Conservation (phyloP, 257 asterid species). For the Gynochthodes officinalis region DNA sequence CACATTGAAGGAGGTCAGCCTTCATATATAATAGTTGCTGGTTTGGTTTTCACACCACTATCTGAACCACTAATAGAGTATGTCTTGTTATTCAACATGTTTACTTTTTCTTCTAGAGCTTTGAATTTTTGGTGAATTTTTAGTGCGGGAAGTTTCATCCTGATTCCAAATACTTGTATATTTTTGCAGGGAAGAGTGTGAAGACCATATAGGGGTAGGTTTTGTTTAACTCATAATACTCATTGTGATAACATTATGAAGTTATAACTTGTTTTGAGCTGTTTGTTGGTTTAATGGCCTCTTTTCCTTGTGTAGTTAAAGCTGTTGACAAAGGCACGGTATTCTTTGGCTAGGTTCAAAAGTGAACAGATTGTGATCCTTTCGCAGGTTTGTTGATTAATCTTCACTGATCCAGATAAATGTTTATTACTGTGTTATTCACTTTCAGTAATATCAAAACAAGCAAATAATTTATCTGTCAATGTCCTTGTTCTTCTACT, state of each 20-base stretch:
- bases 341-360: conserved; percentile 78
- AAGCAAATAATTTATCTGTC: background rate
- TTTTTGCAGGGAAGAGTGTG: conserved; percentile 75
- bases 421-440: background rate
- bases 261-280: conserved; percentile 7
- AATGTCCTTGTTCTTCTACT: background rate
- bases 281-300: conserved; percentile 8
- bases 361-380: conserved; percentile 86
- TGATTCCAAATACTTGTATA: background rate
- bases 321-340: conserved; percentile 79
- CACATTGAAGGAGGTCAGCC: conserved; percentile 93
- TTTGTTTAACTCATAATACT: background rate
- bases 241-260: background rate
- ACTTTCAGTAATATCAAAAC: background rate
- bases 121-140: conserved; percentile 4
- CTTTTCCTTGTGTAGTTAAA: conserved; percentile 53
- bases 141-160: conserved; percentile 3
- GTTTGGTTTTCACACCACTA: conserved; percentile 96
- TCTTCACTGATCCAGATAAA: background rate
- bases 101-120: conserved; percentile 7
- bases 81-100: conserved; percentile 21
- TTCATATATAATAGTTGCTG: conserved; percentile 87
- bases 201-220: conserved; percentile 84
- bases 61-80: conserved; percentile 92
- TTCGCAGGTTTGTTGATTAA: conserved; percentile 66